phyloP scores from a whole-genome alignment of 2,329 filamentous ascomycete genomes.

The Cordyceps pruinosa region DNA sequence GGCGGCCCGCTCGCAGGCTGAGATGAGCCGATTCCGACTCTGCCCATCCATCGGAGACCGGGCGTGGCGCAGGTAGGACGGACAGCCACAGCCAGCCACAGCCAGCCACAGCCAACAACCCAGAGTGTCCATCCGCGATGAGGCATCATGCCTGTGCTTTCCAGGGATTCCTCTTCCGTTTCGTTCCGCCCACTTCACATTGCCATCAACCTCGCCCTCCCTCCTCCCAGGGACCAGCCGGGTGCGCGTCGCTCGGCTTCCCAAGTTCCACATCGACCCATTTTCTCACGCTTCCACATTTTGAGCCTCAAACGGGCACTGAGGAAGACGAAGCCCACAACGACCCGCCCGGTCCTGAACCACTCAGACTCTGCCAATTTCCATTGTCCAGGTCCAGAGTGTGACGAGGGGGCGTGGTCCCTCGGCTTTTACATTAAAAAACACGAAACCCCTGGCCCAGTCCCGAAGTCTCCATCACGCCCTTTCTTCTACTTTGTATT shows the following conservation, averaged over 20 bases:
- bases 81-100: background rate
- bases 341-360: background rate
- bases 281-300: slow-evolving; percentile 3
- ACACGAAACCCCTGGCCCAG: background rate
- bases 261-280: slow-evolving; percentile 11
- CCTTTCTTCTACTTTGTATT: slow-evolving; percentile 27
- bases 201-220: background rate
- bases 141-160: no score
- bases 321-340: background rate
- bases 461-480: background rate
- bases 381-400: background rate
- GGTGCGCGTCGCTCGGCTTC: background rate
- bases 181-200: background rate
- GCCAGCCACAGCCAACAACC: background rate
- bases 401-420: background rate
- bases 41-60: background rate
- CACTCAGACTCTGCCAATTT: slow-evolving; percentile 6
- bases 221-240: background rate
- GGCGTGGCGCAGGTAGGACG: background rate
- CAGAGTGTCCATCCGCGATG: no score
- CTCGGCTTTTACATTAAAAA: slow-evolving; percentile 1
- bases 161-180: background rate
- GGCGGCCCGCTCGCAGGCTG: background rate
- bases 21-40: slow-evolving; percentile 7
- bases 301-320: background rate